These are phyloP conservation scores for Tetradesmus obliquus DNA, from an alignment of 139 green algal species.

Conservation along the genomic window DNA sequence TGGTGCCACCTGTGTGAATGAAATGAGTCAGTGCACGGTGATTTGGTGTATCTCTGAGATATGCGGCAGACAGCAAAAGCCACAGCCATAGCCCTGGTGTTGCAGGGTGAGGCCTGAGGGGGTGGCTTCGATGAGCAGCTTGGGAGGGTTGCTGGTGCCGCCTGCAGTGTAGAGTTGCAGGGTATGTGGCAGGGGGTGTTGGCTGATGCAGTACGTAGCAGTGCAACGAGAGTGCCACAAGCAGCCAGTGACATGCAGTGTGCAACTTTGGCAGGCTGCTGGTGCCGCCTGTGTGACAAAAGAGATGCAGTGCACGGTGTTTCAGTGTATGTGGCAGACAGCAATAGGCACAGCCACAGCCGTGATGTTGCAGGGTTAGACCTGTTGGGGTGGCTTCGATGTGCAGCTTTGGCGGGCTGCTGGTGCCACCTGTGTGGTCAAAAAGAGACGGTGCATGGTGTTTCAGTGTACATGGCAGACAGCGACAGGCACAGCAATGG, in stretches of 20 bases:
- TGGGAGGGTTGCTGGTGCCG: neutral
- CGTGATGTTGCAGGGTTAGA: too few relatives aligned
- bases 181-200: too few relatives aligned
- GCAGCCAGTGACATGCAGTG: too few relatives aligned
- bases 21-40: too few relatives aligned
- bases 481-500: constrained; percentile 30
- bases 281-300: too few relatives aligned
- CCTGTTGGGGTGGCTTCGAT: neutral
- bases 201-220: too few relatives aligned
- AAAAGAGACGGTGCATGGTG: too few relatives aligned
- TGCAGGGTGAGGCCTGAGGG: constrained; percentile 59
- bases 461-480: neutral
- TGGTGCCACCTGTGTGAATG: neutral
- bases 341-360: neutral
- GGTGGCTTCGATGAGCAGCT: neutral
- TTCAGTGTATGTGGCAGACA: neutral
- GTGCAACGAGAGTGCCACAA: too few relatives aligned
- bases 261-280: too few relatives aligned
- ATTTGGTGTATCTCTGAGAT: neutral
- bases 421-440: neutral
- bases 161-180: neutral
- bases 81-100: constrained; percentile 56
- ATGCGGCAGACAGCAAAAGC: neutral
- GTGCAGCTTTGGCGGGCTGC: neutral
- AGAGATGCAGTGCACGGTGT: too few relatives aligned